Evolutionary conservation across 495 filamentous ascomycete species (phyloP).

Genomic region (Amniculicola lignicola): DNA sequence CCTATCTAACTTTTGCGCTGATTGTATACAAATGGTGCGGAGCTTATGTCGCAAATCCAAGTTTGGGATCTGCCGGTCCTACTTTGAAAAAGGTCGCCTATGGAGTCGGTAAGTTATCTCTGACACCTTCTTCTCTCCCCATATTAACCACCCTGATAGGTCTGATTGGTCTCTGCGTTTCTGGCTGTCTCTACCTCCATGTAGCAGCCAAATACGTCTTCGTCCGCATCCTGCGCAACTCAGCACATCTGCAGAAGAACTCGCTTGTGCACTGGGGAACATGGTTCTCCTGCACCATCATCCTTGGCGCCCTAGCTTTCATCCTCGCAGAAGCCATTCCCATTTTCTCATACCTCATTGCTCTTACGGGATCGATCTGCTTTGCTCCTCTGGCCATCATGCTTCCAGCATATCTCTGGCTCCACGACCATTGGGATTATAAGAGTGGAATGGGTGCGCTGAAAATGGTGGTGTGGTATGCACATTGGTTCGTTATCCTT

Average conservation of each 20-base stretch:
- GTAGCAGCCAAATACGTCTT: slow-evolving; percentile 38
- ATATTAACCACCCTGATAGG: not conserved
- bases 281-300: slow-evolving; percentile 35
- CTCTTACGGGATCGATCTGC: slow-evolving; percentile 27
- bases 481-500: slow-evolving; percentile 36
- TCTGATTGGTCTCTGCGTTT: slow-evolving; percentile 51
- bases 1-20: slow-evolving; percentile 65
- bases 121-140: slow-evolving; percentile 35
- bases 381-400: slow-evolving; percentile 17
- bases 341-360: slow-evolving; percentile 36
- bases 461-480: slow-evolving; percentile 38
- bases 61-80: slow-evolving; percentile 60
- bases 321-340: slow-evolving; percentile 40
- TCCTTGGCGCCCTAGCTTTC: slow-evolving; percentile 34
- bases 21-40: slow-evolving; percentile 75
- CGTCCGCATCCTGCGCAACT: slow-evolving; percentile 36
- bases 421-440: slow-evolving; percentile 35
- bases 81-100: slow-evolving; percentile 70
- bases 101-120: slow-evolving; percentile 56
- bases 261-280: slow-evolving; percentile 23
- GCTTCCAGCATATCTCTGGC: slow-evolving; percentile 20
- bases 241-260: slow-evolving; percentile 48
- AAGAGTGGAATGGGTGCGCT: slow-evolving; percentile 22
- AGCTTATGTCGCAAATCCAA: slow-evolving; percentile 60
- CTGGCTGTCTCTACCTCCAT: slow-evolving; percentile 67